phyloP scores from a whole-genome alignment of 192 early-diverging fungal species.

The Entomortierella beljakovae region DNA sequence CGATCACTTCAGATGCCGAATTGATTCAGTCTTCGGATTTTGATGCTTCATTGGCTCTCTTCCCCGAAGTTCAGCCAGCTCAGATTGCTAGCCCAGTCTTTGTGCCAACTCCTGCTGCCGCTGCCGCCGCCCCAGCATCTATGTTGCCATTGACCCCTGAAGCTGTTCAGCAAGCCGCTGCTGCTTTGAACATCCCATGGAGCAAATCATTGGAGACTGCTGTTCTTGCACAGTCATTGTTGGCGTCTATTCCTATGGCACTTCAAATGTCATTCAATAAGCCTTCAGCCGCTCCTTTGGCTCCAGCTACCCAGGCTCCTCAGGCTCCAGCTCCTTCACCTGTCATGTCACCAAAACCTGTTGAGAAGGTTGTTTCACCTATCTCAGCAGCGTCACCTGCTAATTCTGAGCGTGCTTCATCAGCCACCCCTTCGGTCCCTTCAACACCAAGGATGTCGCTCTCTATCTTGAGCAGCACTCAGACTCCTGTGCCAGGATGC shows the following conservation, averaged over 20 bases:
- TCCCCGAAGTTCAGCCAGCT: slow-evolving; percentile 30
- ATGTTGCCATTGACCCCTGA: slow-evolving; percentile 45
- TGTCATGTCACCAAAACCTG: slow-evolving; percentile 23
- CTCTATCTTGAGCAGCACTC: slow-evolving; percentile 49
- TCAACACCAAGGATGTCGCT: slow-evolving; percentile 40
- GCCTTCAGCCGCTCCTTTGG: slow-evolving; percentile 4
- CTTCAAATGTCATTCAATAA: slow-evolving; percentile 23
- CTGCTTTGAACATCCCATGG: slow-evolving; percentile 54
- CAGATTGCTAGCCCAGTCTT: slow-evolving; percentile 1
- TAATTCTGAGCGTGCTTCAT: slow-evolving; percentile 15
- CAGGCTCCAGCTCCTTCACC: slow-evolving; percentile 12
- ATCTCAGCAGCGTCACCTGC: slow-evolving; percentile 10
- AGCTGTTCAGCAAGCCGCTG: slow-evolving; percentile 50
- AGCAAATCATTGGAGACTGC: slow-evolving; percentile 51
- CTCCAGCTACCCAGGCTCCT: slow-evolving; percentile 2
- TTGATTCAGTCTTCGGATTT: slow-evolving; percentile 17
- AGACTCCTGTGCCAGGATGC: slow-evolving; percentile 34
- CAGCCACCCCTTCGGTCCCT: slow-evolving; percentile 24
- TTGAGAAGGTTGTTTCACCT: slow-evolving; percentile 17
- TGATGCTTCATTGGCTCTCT: slow-evolving; percentile 33
- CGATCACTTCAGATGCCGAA: slow-evolving; percentile 40
- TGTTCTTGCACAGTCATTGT: slow-evolving; percentile 52
- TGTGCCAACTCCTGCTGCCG: slow-evolving; percentile 2
- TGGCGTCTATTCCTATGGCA: slow-evolving; percentile 49
- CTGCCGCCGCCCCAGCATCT: slow-evolving; percentile 3